Evolutionary conservation across 306 rosid species (phyloP), one percentile per base, ranked within the genome.

Genomic region (Trichosanthes cucumerina): DNA sequence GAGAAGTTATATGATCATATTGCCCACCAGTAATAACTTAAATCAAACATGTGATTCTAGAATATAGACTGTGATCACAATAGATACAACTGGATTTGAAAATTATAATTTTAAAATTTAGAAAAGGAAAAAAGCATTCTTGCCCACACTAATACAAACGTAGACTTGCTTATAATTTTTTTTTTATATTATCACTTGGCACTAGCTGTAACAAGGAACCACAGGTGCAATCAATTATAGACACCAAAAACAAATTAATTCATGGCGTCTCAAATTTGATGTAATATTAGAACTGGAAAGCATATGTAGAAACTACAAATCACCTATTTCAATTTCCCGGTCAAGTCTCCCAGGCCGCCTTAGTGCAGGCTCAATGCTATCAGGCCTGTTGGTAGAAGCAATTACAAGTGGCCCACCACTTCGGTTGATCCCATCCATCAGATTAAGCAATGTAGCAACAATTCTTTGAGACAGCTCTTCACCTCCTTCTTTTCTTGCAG

Each of bases 261-360:
- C 43, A 70, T 46, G 41, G 23, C 50, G 47, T 13, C 19, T 5
- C 9, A 71, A 26, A 71, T 47, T 16, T 46, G 24, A 24, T 72
- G 43, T 70, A 47, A 3, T 44, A 47, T 49, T 33, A 47, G 24
- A 26, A 47, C 5, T 15, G 19, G 77, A 72, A 72, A 72, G 41
- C 43, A 72, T 33, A 21, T 16, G 23, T 23, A 31, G 53, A 69
- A 81, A 78, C 14, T 31, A 74, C 38, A 64, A 70, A 80, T 80
- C 82, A 93, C 98, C 94, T 79, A 93, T 89, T 87, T 93, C 97
- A 88, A 93, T 92, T 86, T 92, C 98, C 84, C 84, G 86, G 87
- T 89, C 98, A 82, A 94, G 90, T 80, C 96, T 92, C 78, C 98
- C 97, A 39, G 97, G 95, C 38, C 96, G 89, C 86, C 97, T 90